phyloP scores from a whole-genome alignment of 192 early-diverging fungal species.

The Coemansia erecta region DNA sequence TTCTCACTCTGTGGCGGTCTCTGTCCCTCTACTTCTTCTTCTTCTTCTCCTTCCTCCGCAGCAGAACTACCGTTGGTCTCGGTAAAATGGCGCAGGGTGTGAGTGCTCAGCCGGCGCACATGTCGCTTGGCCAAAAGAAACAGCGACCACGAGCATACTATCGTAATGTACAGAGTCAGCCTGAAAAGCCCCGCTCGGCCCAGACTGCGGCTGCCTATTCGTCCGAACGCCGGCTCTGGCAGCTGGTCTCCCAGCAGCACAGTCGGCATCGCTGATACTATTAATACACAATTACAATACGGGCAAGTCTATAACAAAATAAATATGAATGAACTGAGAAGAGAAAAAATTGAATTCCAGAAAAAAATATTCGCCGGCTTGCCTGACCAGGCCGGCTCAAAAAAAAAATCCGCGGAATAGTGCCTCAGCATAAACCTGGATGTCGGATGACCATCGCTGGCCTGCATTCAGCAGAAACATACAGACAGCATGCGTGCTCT shows the following conservation, averaged over 20 bases:
- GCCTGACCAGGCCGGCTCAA: too few species aligned
- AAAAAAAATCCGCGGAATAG: too few species aligned
- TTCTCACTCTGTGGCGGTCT: neutral
- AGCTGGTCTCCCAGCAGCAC: constrained; percentile 2
- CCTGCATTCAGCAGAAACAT: constrained; percentile 1
- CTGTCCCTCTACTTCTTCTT: too few species aligned
- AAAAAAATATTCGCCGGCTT: neutral
- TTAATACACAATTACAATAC: neutral
- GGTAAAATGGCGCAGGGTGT: neutral
- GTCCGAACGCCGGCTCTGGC: neutral
- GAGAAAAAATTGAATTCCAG: neutral
- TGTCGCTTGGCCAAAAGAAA: constrained; percentile 6
- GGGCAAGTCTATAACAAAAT: constrained; percentile 1
- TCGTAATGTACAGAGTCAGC: constrained; percentile 15
- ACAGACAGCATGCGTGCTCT: too few species aligned
- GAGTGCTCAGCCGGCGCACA: constrained; percentile 2
- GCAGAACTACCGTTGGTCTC: neutral
- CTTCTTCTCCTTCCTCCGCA: too few species aligned
- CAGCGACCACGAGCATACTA: constrained; percentile 21
- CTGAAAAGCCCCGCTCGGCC: neutral
- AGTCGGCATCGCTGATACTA: constrained; percentile 2
- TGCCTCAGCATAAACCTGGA: neutral
- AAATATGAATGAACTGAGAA: neutral
- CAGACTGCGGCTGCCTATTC: neutral
- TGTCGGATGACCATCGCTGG: neutral